Percentiles rank a stretch among this genome's conserved stretches.
These are phyloP conservation scores for Starmerella floris DNA, from an alignment of 805 yeast species.

Conservation along the genomic window DNA sequence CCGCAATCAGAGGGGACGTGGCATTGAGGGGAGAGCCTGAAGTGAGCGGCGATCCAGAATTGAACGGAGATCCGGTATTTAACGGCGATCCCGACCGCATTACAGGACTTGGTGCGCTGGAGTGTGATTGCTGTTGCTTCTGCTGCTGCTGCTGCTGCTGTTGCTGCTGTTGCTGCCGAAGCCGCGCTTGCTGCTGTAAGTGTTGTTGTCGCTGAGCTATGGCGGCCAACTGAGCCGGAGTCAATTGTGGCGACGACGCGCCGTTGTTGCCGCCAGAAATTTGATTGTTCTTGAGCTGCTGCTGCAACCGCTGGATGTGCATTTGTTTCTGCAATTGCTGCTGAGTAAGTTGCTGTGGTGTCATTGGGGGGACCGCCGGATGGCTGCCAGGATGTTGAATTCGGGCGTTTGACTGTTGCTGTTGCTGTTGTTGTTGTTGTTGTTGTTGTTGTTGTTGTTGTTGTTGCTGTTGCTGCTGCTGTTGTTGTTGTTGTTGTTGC, in stretches of 20 bases:
- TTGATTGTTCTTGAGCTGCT: conserved; percentile 7
- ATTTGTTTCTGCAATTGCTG: conserved; percentile 11
- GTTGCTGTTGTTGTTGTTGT: conserved; percentile 11
- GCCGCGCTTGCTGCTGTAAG: conserved; percentile 6
- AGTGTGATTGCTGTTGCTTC: background rate
- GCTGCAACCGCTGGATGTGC: conserved; percentile 8
- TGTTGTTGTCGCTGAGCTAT: conserved; percentile 5
- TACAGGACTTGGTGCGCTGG: background rate
- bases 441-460: conserved; percentile 8
- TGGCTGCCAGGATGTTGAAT: background rate
- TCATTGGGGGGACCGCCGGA: background rate
- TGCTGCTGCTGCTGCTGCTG: conserved; percentile 9
- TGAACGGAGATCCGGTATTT: background rate
- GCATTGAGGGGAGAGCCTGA: background rate
- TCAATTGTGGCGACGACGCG: background rate
- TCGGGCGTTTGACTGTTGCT: background rate
- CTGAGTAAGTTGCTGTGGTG: conserved; percentile 11
- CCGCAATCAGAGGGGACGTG: background rate
- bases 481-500: conserved; percentile 11
- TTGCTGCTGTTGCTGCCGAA: background rate
- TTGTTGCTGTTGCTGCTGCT: conserved; percentile 20
- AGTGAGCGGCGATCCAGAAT: background rate
- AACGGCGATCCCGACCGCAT: background rate
- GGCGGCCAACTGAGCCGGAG: background rate
- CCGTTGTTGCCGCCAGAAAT: background rate